These are phyloP conservation scores for Gremmenia infestans DNA, from an alignment of 2,329 filamentous ascomycete species.

Conservation along the genomic window DNA sequence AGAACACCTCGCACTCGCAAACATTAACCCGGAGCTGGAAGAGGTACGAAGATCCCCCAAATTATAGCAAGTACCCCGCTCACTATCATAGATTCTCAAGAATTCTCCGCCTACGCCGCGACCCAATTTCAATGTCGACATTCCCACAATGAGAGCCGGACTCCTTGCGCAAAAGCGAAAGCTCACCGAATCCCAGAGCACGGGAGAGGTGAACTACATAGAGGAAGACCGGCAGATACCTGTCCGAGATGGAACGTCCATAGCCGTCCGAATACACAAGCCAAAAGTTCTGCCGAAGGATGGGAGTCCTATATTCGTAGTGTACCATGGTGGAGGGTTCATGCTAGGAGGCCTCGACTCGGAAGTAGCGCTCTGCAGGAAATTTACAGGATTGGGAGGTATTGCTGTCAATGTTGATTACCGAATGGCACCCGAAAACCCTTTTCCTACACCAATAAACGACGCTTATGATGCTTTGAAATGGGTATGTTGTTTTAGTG, in stretches of 20 bases:
- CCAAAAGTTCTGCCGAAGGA: constrained; percentile 14
- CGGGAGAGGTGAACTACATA: constrained; percentile 2
- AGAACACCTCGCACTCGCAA: background rate
- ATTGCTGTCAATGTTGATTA: constrained; percentile 40
- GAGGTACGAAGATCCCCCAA: background rate
- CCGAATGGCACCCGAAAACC: constrained; percentile 41
- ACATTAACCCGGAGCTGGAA: constrained; percentile 1
- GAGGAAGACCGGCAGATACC: constrained; percentile 23
- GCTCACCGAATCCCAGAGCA: background rate
- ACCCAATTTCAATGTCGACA: background rate
- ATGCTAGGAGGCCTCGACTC: constrained; percentile 32
- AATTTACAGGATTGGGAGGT: constrained; percentile 33
- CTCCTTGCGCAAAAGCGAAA: background rate
- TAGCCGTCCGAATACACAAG: constrained; percentile 21
- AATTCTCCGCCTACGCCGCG: constrained; percentile 17
- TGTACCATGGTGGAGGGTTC: constrained; percentile 35
- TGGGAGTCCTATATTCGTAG: constrained; percentile 31
- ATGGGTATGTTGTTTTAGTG: constrained; percentile 32
- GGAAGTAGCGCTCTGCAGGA: constrained; percentile 31
- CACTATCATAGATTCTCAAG: constrained; percentile 2
- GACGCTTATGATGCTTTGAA: constrained; percentile 43
- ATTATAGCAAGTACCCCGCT: background rate
- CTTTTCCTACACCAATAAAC: constrained; percentile 39
- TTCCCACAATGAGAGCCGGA: background rate
- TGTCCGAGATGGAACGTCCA: constrained; percentile 20